Percentiles rank a stretch among this genome's conserved stretches.
Evolutionary conservation across 176 grass and related monocot genomes (phyloP).

Genomic region (Neostapfia colusana): DNA sequence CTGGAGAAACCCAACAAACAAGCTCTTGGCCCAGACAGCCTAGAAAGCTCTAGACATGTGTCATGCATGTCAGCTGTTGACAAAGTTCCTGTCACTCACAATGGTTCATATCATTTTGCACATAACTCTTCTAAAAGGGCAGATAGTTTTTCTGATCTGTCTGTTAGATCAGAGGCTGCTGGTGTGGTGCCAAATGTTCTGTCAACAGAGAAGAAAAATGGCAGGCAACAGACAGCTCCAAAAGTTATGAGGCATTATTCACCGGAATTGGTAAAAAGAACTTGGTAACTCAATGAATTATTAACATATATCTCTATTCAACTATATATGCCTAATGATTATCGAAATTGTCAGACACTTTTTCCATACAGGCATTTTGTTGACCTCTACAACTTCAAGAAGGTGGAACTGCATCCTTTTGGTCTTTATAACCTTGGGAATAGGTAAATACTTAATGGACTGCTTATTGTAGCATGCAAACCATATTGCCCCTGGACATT

Average conservation of each 20-base stretch:
- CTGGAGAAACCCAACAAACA: slow-evolving; percentile 32
- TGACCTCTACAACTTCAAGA: slow-evolving; percentile 72
- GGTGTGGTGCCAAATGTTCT: slow-evolving; percentile 34
- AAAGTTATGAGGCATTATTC: slow-evolving; percentile 57
- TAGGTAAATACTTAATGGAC: slow-evolving; percentile 60
- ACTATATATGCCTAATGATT: slow-evolving; percentile 33
- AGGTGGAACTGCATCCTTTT: slow-evolving; percentile 69
- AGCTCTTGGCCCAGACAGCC: slow-evolving; percentile 7
- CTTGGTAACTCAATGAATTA: slow-evolving; percentile 1
- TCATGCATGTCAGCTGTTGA: slow-evolving; percentile 40
- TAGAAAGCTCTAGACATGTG: slow-evolving; percentile 33
- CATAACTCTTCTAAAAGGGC: slow-evolving; percentile 41
- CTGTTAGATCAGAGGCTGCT: slow-evolving; percentile 41
- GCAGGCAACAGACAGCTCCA: slow-evolving; percentile 50
- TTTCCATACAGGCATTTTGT: slow-evolving; percentile 72
- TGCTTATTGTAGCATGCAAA: slow-evolving; percentile 11
- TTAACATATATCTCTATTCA: slow-evolving; percentile 31
- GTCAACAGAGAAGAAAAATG: slow-evolving; percentile 43
- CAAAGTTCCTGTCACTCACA: slow-evolving; percentile 36
- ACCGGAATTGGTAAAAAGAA: slow-evolving; percentile 66
- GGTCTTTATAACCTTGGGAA: slow-evolving; percentile 85
- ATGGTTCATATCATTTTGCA: slow-evolving; percentile 1
- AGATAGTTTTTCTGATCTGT: slow-evolving; percentile 29
- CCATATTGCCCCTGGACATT: not conserved
- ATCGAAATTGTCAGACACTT: slow-evolving; percentile 53